phyloP scores from a whole-genome alignment of 1,284 basidiomycete genomes.

The Sphagnurus paluster region DNA sequence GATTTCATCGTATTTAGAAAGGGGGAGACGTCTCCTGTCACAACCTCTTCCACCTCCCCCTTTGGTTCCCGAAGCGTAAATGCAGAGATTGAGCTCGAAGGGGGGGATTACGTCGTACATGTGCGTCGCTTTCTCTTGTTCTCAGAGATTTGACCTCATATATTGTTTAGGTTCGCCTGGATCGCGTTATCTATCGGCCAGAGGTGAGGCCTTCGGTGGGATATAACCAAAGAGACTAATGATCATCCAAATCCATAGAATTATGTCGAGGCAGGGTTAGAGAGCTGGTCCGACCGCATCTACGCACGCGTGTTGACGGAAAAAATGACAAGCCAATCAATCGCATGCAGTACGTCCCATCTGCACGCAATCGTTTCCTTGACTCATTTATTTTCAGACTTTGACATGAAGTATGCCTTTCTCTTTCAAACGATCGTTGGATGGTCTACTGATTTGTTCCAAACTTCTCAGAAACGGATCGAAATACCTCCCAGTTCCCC shows the following conservation, averaged over 20 bases:
- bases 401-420: conserved; percentile 30
- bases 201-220: conserved; percentile 4
- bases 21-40: conserved; percentile 35
- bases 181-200: conserved; percentile 24
- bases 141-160: background rate
- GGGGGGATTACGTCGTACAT: conserved; percentile 53
- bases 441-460: too few relatives aligned
- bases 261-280: conserved; percentile 21
- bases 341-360: conserved; percentile 41
- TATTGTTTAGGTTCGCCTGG: conserved; percentile 33
- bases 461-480: conserved; percentile 27
- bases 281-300: conserved; percentile 31
- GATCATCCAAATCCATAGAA: conserved; percentile 16
- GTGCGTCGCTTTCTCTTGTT: conserved; percentile 26
- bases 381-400: conserved; percentile 29
- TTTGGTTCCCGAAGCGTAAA: conserved; percentile 40
- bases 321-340: conserved; percentile 42
- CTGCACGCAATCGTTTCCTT: background rate
- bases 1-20: conserved; percentile 49
- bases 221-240: background rate
- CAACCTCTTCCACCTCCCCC: conserved; percentile 32
- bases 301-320: conserved; percentile 37
- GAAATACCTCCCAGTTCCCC: conserved; percentile 32
- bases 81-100: conserved; percentile 40
- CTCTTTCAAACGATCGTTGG: too few relatives aligned